Percentiles rank a stretch among this genome's conserved stretches.
Conservation (phyloP, 208 protist genomes). For the Leptomonas pyrrhocoris region DNA sequence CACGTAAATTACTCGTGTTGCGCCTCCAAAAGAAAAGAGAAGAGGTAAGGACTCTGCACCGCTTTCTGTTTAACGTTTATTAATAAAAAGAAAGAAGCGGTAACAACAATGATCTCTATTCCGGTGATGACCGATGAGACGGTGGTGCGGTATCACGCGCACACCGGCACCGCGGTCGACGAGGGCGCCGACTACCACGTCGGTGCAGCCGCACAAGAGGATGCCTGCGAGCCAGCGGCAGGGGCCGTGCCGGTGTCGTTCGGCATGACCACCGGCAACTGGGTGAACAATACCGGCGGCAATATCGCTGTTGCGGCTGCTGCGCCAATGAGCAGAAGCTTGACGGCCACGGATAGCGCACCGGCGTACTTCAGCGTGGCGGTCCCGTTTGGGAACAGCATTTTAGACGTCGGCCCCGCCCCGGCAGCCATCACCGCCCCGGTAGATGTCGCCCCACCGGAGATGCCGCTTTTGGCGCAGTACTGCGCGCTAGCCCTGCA, state of each 20-base stretch:
- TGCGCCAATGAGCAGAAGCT: not conserved
- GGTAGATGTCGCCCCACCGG: constrained; percentile 27
- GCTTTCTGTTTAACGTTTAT: too few species aligned
- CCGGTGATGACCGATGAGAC: constrained; percentile 34
- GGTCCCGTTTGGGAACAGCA: constrained; percentile 27
- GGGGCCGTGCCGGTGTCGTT: not conserved
- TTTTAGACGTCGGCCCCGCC: constrained; percentile 23
- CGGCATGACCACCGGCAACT: not conserved
- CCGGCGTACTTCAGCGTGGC: constrained; percentile 15
- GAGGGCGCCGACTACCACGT: constrained; percentile 11
- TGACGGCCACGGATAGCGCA: not conserved
- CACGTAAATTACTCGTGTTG: too few species aligned
- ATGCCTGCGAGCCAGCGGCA: not conserved
- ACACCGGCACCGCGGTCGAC: not conserved
- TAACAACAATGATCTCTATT: constrained; percentile 28
- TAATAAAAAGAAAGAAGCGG: not conserved
- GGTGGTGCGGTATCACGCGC: constrained; percentile 26
- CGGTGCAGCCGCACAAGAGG: constrained; percentile 9
- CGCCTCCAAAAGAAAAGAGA: not conserved
- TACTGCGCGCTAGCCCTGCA: constrained; percentile 67
- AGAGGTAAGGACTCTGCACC: too few species aligned
- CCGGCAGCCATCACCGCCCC: constrained; percentile 18
- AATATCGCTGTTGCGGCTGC: not conserved
- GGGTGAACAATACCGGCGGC: not conserved
- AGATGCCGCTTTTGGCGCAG: constrained; percentile 59